Evolutionary conservation across 345 rosid species (phyloP).

Genomic region (Citrus sp.): DNA sequence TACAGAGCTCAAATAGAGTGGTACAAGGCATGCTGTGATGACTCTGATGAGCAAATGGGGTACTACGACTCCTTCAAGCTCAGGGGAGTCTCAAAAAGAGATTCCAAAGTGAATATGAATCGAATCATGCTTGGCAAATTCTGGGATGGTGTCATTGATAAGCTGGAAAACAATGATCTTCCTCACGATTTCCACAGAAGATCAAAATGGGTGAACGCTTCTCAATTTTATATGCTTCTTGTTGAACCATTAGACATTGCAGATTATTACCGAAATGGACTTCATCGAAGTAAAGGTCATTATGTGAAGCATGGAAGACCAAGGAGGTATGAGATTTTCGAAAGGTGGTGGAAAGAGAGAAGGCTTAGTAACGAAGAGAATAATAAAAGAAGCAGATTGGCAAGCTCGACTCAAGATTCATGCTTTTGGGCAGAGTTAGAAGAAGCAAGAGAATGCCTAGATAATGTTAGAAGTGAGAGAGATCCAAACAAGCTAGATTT

Average conservation of each 20-base stretch:
- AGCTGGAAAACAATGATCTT: slow-evolving; percentile 62
- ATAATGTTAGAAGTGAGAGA: slow-evolving; percentile 32
- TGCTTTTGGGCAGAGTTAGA: slow-evolving; percentile 89
- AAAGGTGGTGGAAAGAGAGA: slow-evolving; percentile 55
- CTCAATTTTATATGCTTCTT: slow-evolving; percentile 65
- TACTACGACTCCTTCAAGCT: slow-evolving; percentile 76
- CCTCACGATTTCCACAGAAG: slow-evolving; percentile 59
- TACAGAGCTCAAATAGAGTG: slow-evolving; percentile 58
- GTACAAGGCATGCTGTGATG: slow-evolving; percentile 55
- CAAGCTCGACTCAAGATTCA: slow-evolving; percentile 75
- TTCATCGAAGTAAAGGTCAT: slow-evolving; percentile 31
- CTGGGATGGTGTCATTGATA: slow-evolving; percentile 59
- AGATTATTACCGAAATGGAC: slow-evolving; percentile 38
- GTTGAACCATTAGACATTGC: slow-evolving; percentile 85
- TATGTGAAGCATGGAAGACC: slow-evolving; percentile 57
- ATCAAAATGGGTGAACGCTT: slow-evolving; percentile 60
- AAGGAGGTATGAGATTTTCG: slow-evolving; percentile 67
- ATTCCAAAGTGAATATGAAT: slow-evolving; percentile 52
- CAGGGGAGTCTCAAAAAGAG: slow-evolving; percentile 39
- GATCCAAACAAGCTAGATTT: slow-evolving; percentile 19
- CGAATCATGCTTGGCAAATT: slow-evolving; percentile 55
- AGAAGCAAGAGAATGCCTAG: slow-evolving; percentile 60
- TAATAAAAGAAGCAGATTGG: slow-evolving; percentile 38
- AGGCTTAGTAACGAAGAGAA: background rate
- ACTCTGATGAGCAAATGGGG: slow-evolving; percentile 44